These are phyloP conservation scores for Dorcoceras hygrometricum DNA, from an alignment of 257 asterid genomes.

Conservation along the genomic window DNA sequence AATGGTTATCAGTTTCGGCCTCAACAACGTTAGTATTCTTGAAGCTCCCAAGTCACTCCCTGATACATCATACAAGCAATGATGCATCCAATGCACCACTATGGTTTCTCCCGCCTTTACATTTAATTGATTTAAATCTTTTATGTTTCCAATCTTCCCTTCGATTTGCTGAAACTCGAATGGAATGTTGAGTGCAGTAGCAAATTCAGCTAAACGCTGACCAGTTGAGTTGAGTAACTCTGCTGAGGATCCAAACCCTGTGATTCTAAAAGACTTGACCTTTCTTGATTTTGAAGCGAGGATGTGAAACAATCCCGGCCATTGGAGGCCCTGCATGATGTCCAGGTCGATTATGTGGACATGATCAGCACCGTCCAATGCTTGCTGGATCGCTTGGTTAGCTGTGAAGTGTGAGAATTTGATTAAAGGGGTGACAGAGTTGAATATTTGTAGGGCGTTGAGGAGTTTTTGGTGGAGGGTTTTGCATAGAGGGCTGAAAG, in stretches of 20 bases:
- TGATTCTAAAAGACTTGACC: slow-evolving; percentile 52
- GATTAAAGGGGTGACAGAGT: slow-evolving; percentile 69
- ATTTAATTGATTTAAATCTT: slow-evolving; percentile 42
- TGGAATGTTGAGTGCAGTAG: slow-evolving; percentile 60
- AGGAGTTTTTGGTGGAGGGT: slow-evolving; percentile 62
- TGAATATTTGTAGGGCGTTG: slow-evolving; percentile 69
- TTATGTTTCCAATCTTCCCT: slow-evolving; percentile 63
- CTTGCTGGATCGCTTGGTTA: slow-evolving; percentile 83
- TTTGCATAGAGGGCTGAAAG: slow-evolving; percentile 37
- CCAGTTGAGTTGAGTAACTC: slow-evolving; percentile 70
- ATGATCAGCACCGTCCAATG: slow-evolving; percentile 72
- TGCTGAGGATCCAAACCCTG: slow-evolving; percentile 73
- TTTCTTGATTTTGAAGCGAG: slow-evolving; percentile 62
- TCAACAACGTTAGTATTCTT: slow-evolving; percentile 38
- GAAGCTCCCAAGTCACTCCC: slow-evolving; percentile 69
- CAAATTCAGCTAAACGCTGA: slow-evolving; percentile 68
- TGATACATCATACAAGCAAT: slow-evolving; percentile 74
- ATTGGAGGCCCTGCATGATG: slow-evolving; percentile 96
- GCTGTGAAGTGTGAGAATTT: slow-evolving; percentile 96
- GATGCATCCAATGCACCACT: slow-evolving; percentile 89
- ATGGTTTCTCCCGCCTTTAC: slow-evolving; percentile 57
- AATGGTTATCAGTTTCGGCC: slow-evolving; percentile 71
- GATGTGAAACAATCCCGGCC: slow-evolving; percentile 94
- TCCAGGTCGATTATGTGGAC: slow-evolving; percentile 94
- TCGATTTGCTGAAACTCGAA: slow-evolving; percentile 66